Base-by-base conservation (phyloP, 2,329 filamentous ascomycete species). In the Lomentospora prolificans region DNA sequence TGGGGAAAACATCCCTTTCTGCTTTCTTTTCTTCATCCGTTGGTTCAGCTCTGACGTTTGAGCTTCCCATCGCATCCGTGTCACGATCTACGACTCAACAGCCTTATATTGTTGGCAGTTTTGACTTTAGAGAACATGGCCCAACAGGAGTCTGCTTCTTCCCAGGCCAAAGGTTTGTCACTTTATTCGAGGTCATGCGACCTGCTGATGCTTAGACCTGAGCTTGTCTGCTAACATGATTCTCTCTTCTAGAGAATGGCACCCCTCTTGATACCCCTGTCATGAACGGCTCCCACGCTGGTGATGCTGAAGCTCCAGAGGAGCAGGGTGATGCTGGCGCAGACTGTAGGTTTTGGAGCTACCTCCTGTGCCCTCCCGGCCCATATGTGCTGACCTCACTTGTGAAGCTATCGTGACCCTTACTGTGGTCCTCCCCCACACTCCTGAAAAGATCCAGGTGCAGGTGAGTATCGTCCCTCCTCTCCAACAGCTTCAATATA, bases 351-450 rank as follows among this genome's bases (percentile, higher is more conserved):
- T 50, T 53, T 22, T 39, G n/a, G n/a, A n/a, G n/a, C n/a, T n/a
- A n/a, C n/a, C n/a, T n/a, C n/a, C n/a, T n/a, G n/a, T n/a, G n/a
- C n/a, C n/a, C n/a, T n/a, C n/a, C n/a, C n/a, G n/a, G n/a, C n/a
- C n/a, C n/a, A n/a, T n/a, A n/a, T n/a, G n/a, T n/a, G 48, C 17
- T 51, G 25, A 10, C 48, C 5, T 9, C n/a, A 31, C 48, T 64
- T 57, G 46, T n/a, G 2, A 64, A 76, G 78, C 78, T 57, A 71
- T 83, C 54, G 76, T 82, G 63, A 75, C 76, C 58, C 66, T 96
- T 65, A 87, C 84, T 59, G 84, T 97, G 65, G 82, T 87, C 69
- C 81, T 96, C 57, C 92, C 92, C 56, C 86, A 91, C 67, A 81
- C 85, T 63, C 83, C 88, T 10, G 80, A 84, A 64, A 85, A 89